Conservation (phyloP, 2,329 filamentous ascomycete genomes). For the Cordyceps cateniannulata region DNA sequence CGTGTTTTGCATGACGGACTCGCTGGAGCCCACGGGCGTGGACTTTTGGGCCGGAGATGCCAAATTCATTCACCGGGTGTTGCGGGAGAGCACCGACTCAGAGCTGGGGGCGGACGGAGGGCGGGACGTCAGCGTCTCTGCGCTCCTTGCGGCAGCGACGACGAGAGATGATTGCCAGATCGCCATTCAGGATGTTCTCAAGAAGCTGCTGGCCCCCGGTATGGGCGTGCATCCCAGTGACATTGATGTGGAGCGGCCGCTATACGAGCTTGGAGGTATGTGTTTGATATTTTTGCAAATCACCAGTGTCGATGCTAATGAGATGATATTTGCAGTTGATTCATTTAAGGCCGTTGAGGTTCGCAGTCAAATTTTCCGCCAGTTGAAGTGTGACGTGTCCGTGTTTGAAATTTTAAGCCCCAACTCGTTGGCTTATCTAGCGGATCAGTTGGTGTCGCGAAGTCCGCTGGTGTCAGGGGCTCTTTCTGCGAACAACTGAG, state of each 20-base stretch:
- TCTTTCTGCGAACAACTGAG: not conserved
- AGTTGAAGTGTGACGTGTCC: not conserved
- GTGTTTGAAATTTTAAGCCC: not conserved
- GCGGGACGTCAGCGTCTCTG: not conserved
- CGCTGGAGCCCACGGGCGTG: not conserved
- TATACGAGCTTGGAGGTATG: not conserved
- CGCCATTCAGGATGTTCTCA: not conserved
- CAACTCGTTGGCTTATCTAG: not conserved
- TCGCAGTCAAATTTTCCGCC: not conserved
- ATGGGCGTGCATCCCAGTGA: not conserved
- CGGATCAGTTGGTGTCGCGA: not conserved
- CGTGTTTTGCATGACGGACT: not conserved
- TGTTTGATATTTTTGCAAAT: not conserved
- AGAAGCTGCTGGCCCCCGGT: not conserved
- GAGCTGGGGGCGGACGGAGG: not conserved
- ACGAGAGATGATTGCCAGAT: not conserved
- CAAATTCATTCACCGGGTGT: not conserved
- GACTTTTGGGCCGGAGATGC: not conserved
- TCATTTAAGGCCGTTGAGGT: not conserved
- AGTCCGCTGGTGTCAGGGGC: not conserved
- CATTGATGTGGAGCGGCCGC: not conserved
- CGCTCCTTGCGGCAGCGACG: not conserved
- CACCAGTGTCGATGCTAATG: not conserved
- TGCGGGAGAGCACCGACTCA: not conserved
- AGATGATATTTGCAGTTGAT: not conserved